Percentiles rank a stretch among this genome's conserved stretches.
Evolutionary conservation across 2,329 filamentous ascomycete species (phyloP).

Genomic region (Penicillium polonicum): DNA sequence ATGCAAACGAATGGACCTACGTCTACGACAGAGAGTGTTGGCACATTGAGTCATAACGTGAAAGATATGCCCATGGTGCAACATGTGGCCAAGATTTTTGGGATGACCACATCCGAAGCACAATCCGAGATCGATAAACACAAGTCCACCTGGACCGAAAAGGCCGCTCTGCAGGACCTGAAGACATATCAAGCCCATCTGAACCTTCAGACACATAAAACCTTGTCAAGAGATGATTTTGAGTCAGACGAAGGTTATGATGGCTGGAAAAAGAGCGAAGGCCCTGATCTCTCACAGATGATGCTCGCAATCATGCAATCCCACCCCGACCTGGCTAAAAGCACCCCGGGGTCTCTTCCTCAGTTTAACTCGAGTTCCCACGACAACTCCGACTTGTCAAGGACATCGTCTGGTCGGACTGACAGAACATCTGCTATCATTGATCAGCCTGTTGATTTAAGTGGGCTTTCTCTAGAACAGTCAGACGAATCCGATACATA

Average conservation of each 20-base stretch:
- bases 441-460: slow-evolving; percentile 63
- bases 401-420: slow-evolving; percentile 47
- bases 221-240: slow-evolving; percentile 81
- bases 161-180: slow-evolving; percentile 83
- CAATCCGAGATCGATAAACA: slow-evolving; percentile 85
- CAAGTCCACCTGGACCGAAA: slow-evolving; percentile 81
- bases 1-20: slow-evolving; percentile 59
- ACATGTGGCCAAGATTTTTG: slow-evolving; percentile 82
- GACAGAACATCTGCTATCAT: slow-evolving; percentile 54
- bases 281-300: slow-evolving; percentile 83
- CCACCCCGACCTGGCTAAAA: slow-evolving; percentile 80
- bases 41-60: slow-evolving; percentile 84
- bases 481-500: slow-evolving; percentile 60
- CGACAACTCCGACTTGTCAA: slow-evolving; percentile 47
- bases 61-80: slow-evolving; percentile 96
- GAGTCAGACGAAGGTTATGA: slow-evolving; percentile 85
- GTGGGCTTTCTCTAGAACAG: slow-evolving; percentile 60
- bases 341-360: slow-evolving; percentile 61
- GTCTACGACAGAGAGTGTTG: slow-evolving; percentile 73
- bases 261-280: slow-evolving; percentile 87
- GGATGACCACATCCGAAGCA: slow-evolving; percentile 71
- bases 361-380: slow-evolving; percentile 51
- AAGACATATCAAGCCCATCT: slow-evolving; percentile 91
- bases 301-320: slow-evolving; percentile 87
- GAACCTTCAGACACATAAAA: slow-evolving; percentile 73